Evolutionary conservation across 169 alveolate species (phyloP), one percentile per base, ranked within the genome.

Genomic region (Plasmodium falciparum): DNA sequence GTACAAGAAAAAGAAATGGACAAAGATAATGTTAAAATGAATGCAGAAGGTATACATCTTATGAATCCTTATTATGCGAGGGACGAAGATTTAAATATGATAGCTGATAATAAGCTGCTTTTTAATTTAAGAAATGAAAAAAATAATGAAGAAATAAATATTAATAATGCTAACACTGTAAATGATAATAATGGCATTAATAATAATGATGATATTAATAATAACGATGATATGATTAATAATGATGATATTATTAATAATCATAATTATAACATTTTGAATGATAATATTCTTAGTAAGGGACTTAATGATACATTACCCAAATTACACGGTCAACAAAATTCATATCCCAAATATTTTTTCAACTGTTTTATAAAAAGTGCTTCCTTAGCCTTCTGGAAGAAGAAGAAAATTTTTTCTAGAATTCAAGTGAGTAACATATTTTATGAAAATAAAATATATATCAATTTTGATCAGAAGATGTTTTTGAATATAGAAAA

Each of bases 291-390:
- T 58, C 76, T 89, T 54, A 70, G 49, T 59, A 72, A 59, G 15
- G 89, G 89, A 15, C 9, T 70, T 50, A 15, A 49, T 11, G 50
- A 58, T 49, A 39, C 67, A 7, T 47, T 89, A 3, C 89, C 90
- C 22, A 74, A 74, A 62, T 74, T 93, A 20, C 15, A 69, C 15
- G 93, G 92, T 15, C 75, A 88, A 26, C 54, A 90, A 47, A 88
- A 75, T 54, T 69, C 92, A 3, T 86, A 90, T 52, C 91, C 73
- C 13, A 86, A 88, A 65, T 93, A 93, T 85, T 90, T 93, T 73
- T 89, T 90, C 76, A 86, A 89, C 39, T 89, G 93, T 58, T 83
- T 88, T 58, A 67, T 93, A 17, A 86, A 86, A 66, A 86, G 76
- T 49, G 92, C 92, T 12, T 86, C 92, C 11, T 54, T 86, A 15